Percentiles rank a stretch among this genome's conserved stretches.
phyloP scores from a whole-genome alignment of 2,329 filamentous ascomycete species.

The Cladosporium sp. region DNA sequence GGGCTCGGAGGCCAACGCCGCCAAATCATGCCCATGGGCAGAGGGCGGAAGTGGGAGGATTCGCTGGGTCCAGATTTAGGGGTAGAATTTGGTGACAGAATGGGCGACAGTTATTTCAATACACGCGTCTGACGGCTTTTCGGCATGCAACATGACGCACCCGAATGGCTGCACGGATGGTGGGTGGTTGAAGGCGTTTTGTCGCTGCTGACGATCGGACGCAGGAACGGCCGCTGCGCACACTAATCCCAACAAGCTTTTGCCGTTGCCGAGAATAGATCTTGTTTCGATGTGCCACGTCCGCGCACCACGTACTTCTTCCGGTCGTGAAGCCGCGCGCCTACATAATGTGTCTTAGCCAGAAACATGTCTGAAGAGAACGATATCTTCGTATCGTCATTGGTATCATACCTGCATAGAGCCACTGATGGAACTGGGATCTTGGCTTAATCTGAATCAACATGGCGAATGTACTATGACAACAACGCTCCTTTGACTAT shows the following conservation, averaged over 20 bases:
- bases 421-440: neutral
- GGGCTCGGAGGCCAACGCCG: neutral
- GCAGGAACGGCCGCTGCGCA: neutral
- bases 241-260: neutral
- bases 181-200: neutral
- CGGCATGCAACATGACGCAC: neutral
- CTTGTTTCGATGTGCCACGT: neutral
- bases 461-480: neutral
- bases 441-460: neutral
- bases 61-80: neutral
- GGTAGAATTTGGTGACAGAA: neutral
- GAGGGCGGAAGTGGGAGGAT: slow-evolving; percentile 1
- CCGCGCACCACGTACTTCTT: neutral
- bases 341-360: neutral
- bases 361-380: neutral
- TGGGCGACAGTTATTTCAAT: neutral
- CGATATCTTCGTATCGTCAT: neutral
- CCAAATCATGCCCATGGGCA: slow-evolving; percentile 9
- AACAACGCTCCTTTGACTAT: neutral
- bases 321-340: neutral
- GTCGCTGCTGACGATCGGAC: neutral
- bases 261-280: neutral
- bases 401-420: neutral
- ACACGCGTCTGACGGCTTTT: slow-evolving; percentile 13
- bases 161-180: neutral